These are phyloP conservation scores for Lasiodiplodia sp. DNA, from an alignment of 2,329 filamentous ascomycete genomes.

Conservation along the genomic window DNA sequence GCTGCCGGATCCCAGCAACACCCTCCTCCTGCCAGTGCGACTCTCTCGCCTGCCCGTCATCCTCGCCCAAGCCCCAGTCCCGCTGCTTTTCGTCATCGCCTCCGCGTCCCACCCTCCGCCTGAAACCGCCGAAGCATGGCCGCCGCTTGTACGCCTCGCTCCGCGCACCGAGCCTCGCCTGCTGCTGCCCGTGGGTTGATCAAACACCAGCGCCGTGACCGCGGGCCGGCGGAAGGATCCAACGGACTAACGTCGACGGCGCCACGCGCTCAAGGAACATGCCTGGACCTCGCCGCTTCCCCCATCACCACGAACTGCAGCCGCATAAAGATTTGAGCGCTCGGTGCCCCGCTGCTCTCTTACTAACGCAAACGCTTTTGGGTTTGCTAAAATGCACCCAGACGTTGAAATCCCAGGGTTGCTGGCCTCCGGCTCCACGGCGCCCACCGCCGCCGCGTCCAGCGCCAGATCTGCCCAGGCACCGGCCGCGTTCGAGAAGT, in stretches of 20 bases:
- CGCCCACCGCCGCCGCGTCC: conserved; percentile 13
- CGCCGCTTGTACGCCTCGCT: conserved; percentile 21
- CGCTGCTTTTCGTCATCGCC: conserved; percentile 19
- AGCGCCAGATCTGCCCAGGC: conserved; percentile 16
- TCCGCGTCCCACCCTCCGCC: conserved; percentile 17
- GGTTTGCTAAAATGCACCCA: too few relatives aligned
- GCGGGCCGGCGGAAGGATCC: conserved; percentile 27
- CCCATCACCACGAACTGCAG: conserved; percentile 14
- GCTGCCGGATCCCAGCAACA: conserved; percentile 16
- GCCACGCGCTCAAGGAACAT: conserved; percentile 24
- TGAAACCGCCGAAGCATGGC: conserved; percentile 23
- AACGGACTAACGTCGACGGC: conserved; percentile 24
- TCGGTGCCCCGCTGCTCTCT: too few relatives aligned
- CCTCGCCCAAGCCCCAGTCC: neutral
- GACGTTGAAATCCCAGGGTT: neutral
- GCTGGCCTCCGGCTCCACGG: conserved; percentile 16
- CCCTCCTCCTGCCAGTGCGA: conserved; percentile 9
- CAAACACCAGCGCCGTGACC: conserved; percentile 28
- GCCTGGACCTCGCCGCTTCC: conserved; percentile 13
- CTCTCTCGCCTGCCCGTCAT: conserved; percentile 21
- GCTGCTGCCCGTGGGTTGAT: conserved; percentile 21
- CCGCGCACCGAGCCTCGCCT: conserved; percentile 18
- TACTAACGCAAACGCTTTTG: too few relatives aligned
- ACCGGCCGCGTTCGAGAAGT: conserved; percentile 16
- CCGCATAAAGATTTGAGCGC: too few relatives aligned